Evolutionary conservation across 2,329 filamentous ascomycete species (phyloP).

Genomic region (Diaporthe amygdali): DNA sequence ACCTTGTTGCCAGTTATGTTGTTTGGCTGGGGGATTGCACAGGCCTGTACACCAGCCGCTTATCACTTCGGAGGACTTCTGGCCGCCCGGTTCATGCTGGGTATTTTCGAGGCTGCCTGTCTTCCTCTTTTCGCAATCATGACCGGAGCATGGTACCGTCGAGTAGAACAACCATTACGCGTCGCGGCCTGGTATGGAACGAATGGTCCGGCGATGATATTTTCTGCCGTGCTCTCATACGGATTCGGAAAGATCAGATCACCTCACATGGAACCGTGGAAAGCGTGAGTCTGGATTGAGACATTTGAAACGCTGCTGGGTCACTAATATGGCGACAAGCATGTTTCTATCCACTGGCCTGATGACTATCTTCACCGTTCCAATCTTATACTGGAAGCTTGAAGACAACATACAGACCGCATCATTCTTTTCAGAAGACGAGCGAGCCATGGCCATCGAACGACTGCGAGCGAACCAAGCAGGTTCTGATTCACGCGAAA

Average conservation of each 20-base stretch:
- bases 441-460: conserved; percentile 72
- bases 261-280: conserved; percentile 40
- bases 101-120: conserved; percentile 42
- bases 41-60: conserved; percentile 40
- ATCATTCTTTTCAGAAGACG: conserved; percentile 65
- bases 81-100: conserved; percentile 37
- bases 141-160: conserved; percentile 53
- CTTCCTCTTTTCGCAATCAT: conserved; percentile 53
- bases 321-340: conserved; percentile 26
- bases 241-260: conserved; percentile 59
- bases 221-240: conserved; percentile 61
- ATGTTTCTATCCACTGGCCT: conserved; percentile 68
- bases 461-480: conserved; percentile 77
- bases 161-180: conserved; percentile 64
- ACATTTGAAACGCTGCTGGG: background rate
- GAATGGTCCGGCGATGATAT: conserved; percentile 62
- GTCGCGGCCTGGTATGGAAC: conserved; percentile 72
- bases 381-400: conserved; percentile 63
- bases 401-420: conserved; percentile 63
- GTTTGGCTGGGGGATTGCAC: conserved; percentile 50
- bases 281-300: conserved; percentile 37
- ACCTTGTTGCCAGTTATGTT: conserved; percentile 60
- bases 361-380: conserved; percentile 44
- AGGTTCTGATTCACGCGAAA: conserved; percentile 73
- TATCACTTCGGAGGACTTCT: conserved; percentile 33